Base-by-base conservation (phyloP, 2,329 filamentous ascomycete species). In the Botrytis aclada region DNA sequence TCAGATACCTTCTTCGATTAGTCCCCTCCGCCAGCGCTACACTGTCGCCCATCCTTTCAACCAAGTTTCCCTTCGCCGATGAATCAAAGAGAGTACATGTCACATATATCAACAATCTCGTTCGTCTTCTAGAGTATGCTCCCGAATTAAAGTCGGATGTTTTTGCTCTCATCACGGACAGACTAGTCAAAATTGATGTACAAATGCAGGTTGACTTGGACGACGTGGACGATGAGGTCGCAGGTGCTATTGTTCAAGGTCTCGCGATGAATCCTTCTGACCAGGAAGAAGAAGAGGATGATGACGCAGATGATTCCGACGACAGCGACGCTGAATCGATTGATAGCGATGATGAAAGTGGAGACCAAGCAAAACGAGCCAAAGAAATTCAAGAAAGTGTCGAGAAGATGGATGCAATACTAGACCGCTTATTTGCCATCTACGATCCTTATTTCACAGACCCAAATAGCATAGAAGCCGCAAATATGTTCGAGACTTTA, bases 201-300 rank as follows among this genome's bases (percentile, higher is more conserved):
- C 93, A 98, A 80, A 96, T 98, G 82, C 95, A 98, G 82, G 88
- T 95, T 67, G 95, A 98, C 79, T 85, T 98, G 79, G 94, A 98
- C 75, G 95, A 98, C 78, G 84, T 97, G 74, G 95, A 98, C 75
- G 95, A 98, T 75, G 93, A 97, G 72, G 86, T 94, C 16, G 92
- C 94, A 71, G 90, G 94, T 37, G 89, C 90, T 70, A 88, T 95
- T 29, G 86, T 93, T 69, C 85, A 86, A 80, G 88, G 86, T 69
- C 81, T 87, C 29, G 81, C 82, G 45, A 78, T 80, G 45, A 80
- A 77, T 41, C 62, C 82, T 37, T 81, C 82, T n/a, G 81, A 82
- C 16, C 83, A 86, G 74, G 85, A 88, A 56, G 86, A 89, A 74
- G 85, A 89, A 54, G 86, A 89, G n/a, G 84, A 85, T 6, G 77